These are phyloP conservation scores for Panaeolus papilionaceus DNA, from an alignment of 768 basidiomycete genomes.

Conservation along the genomic window DNA sequence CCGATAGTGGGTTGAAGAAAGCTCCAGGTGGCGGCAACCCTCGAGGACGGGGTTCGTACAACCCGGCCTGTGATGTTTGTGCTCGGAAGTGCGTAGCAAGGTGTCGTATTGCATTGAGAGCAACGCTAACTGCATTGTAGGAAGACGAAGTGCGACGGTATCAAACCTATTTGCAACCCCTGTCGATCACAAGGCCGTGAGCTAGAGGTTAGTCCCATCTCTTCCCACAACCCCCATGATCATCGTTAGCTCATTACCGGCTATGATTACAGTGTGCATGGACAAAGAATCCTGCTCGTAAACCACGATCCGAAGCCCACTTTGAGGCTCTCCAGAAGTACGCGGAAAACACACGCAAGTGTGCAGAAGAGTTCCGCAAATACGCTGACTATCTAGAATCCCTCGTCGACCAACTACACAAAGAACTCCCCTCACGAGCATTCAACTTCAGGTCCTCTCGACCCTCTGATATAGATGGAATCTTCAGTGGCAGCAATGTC, in stretches of 20 bases:
- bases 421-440: slow-evolving; percentile 33
- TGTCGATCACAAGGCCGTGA: slow-evolving; percentile 45
- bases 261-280: slow-evolving; percentile 44
- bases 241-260: slow-evolving; percentile 3
- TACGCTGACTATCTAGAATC: slow-evolving; percentile 50
- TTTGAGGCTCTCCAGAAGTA: slow-evolving; percentile 52
- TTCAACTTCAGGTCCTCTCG: slow-evolving; percentile 30
- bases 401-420: slow-evolving; percentile 43
- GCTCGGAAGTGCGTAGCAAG: slow-evolving; percentile 40
- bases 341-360: slow-evolving; percentile 43
- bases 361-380: slow-evolving; percentile 42
- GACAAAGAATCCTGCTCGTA: slow-evolving; percentile 47
- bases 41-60: slow-evolving; percentile 32
- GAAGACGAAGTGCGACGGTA: slow-evolving; percentile 54
- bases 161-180: slow-evolving; percentile 48
- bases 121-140: slow-evolving; percentile 30
- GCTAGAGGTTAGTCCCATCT: slow-evolving; percentile 39
- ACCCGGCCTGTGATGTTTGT: slow-evolving; percentile 33
- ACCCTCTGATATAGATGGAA: slow-evolving; percentile 29
- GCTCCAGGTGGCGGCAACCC: slow-evolving; percentile 27
- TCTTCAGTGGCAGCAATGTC: slow-evolving; percentile 17
- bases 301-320: slow-evolving; percentile 50
- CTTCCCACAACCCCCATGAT: slow-evolving; percentile 9
- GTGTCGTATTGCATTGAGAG: slow-evolving; percentile 21
- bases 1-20: slow-evolving; percentile 18